These are phyloP conservation scores for Fusarium veterinarium DNA, from an alignment of 2,329 filamentous ascomycete species.

Conservation along the genomic window DNA sequence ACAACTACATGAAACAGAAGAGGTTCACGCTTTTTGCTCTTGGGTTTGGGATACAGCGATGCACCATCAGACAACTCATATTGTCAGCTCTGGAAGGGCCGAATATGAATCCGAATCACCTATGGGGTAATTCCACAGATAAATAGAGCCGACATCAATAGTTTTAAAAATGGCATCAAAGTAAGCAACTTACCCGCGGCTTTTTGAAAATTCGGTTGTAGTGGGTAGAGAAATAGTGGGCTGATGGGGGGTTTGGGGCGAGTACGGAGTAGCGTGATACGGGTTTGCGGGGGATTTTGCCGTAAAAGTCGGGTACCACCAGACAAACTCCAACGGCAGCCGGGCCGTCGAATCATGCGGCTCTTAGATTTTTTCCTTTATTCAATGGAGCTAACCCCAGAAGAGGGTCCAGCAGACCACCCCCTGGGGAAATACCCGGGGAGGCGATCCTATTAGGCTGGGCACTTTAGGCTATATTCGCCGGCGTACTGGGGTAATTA, in stretches of 20 bases:
- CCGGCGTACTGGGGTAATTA: not conserved
- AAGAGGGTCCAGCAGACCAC: not conserved
- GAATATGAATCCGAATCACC: constrained; percentile 15
- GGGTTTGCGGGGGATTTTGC: not conserved
- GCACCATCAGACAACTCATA: not conserved
- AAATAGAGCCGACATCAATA: not conserved
- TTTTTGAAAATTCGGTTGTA: constrained; percentile 2
- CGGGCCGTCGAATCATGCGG: constrained; percentile 9
- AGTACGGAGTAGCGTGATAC: not conserved
- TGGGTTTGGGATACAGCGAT: too few relatives aligned
- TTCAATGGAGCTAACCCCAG: not conserved
- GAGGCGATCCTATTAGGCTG: not conserved
- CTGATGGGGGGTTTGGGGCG: not conserved
- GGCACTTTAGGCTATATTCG: constrained; percentile 6
- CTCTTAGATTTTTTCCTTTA: not conserved
- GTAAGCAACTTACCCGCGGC: not conserved
- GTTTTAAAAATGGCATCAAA: not conserved
- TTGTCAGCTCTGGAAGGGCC: not conserved
- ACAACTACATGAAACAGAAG: accelerated
- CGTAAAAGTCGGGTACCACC: not conserved
- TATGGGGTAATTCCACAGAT: not conserved
- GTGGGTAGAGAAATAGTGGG: constrained; percentile 39
- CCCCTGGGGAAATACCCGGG: not conserved
- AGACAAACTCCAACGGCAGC: not conserved
- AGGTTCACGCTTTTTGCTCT: not conserved